Evolutionary conservation across 164 flowering plant species (phyloP), one percentile per base, ranked within the genome.

Genomic region (Aristolochia californica): DNA sequence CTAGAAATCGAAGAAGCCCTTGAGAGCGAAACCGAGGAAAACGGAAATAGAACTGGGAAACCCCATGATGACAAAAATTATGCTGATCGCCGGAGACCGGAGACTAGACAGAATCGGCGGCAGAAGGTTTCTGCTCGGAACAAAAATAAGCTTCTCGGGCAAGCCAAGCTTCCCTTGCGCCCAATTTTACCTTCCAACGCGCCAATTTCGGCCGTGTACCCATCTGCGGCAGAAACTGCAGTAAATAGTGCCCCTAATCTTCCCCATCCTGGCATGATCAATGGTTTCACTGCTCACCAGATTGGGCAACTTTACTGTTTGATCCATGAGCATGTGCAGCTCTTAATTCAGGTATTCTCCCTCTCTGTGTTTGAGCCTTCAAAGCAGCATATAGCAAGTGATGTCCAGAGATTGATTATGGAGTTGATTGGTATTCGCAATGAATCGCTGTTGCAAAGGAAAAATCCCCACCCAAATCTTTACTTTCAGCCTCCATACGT

Each of bases 261-360:
- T 56, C 58, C 57, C 30, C 71, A 65, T 48, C 68, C 66, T 60
- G 74, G 67, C 57, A 47, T 53, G 15, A 20, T 69, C 20, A 78
- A 67, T 64, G 88, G 86, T 23, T 94, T 94, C 55, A 75, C 82
- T 59, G 78, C 80, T 11, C 77, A 80, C 64, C 99, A 94, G 64
- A 75, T 90, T 43, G 96, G 93, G 51, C 91, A 94, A 66, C 74
- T 94, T 74, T 74, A 87, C 67, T 76, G 85, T 75, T 70, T 94
- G 66, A 78, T 90, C 59, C 80, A 90, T 62, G 99, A 94, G 75
- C 97, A 94, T 66, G 78, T 83, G 45, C 99, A 94, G 60, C 93
- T 94, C 62, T 91, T 90, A 63, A 71, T 90, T 74, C 99, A 94
- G 75, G 75, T 84, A 25, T 83, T 74, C 71, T 80, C 97, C 62